Conservation (phyloP, 257 asterid species). For the Plectranthus barbatus region DNA sequence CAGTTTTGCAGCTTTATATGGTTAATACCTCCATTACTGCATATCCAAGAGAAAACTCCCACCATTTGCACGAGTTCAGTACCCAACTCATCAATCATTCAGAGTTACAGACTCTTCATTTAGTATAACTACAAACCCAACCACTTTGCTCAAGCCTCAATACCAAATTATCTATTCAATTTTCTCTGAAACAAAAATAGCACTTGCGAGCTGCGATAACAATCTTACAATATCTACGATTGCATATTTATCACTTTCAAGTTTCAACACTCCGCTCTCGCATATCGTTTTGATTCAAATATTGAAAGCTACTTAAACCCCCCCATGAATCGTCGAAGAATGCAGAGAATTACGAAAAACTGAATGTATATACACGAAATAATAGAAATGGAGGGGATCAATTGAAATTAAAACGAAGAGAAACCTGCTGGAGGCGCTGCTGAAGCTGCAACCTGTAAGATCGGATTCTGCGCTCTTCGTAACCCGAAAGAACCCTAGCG, state of each 20-base stretch:
- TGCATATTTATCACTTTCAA: too few relatives aligned
- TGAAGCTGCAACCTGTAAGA: slow-evolving; percentile 67
- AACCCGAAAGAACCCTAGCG: slow-evolving; percentile 81
- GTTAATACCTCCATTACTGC: not conserved
- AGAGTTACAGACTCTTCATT: too few relatives aligned
- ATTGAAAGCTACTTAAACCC: not conserved
- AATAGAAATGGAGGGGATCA: not conserved
- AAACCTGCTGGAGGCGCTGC: slow-evolving; percentile 65
- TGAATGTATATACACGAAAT: not conserved
- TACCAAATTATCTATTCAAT: not conserved
- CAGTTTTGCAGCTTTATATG: not conserved
- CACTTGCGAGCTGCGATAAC: not conserved
- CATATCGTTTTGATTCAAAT: not conserved
- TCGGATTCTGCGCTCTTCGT: slow-evolving; percentile 81
- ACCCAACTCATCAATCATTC: not conserved
- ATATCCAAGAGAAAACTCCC: not conserved
- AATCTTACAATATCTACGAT: not conserved
- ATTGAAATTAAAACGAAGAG: not conserved
- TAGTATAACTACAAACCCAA: not conserved
- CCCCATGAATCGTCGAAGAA: too few relatives aligned
- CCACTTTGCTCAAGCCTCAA: not conserved
- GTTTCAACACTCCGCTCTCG: not conserved
- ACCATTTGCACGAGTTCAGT: not conserved
- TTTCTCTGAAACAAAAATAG: not conserved
- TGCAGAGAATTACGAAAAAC: not conserved